Evolutionary conservation across 78 protist genomes (phyloP).

Genomic region (Dictyostelium intermedium): DNA sequence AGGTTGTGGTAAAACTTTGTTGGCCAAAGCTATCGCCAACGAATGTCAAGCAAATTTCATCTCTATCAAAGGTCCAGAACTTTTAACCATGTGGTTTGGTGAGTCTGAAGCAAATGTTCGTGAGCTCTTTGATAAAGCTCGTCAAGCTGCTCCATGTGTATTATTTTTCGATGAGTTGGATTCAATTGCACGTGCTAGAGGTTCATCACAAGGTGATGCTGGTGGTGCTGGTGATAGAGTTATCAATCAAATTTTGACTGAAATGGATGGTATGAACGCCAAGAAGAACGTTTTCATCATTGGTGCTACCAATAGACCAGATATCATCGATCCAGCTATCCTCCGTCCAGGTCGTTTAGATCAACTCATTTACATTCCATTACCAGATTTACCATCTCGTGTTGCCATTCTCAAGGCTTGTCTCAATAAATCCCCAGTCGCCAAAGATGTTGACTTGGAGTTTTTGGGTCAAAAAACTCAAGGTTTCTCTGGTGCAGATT

Average conservation of each 20-base stretch:
- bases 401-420: slow-evolving; percentile 94
- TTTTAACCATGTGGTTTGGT: slow-evolving; percentile 99
- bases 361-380: slow-evolving; percentile 99
- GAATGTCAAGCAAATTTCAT: slow-evolving; percentile 99
- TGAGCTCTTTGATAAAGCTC: slow-evolving; percentile 99
- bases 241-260: slow-evolving; percentile 99
- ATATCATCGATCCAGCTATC: slow-evolving; percentile 99
- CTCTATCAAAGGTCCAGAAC: slow-evolving; percentile 98
- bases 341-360: slow-evolving; percentile 98
- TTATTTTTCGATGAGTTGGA: slow-evolving; percentile 99
- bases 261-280: slow-evolving; percentile 99
- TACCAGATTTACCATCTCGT: slow-evolving; percentile 98
- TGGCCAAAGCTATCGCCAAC: slow-evolving; percentile 99
- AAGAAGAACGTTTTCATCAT: slow-evolving; percentile 99
- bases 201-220: slow-evolving; percentile 97
- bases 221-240: slow-evolving; percentile 99
- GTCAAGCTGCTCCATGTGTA: slow-evolving; percentile 99
- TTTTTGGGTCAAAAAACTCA: slow-evolving; percentile 93
- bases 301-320: slow-evolving; percentile 99
- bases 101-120: slow-evolving; percentile 99
- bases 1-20: slow-evolving; percentile 99
- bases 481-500: slow-evolving; percentile 99
- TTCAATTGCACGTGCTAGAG: slow-evolving; percentile 99
- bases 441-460: slow-evolving; percentile 94
- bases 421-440: slow-evolving; percentile 97